Evolutionary conservation across 768 basidiomycete species (phyloP), one percentile per base, ranked within the genome.

Genomic region (Gymnopilus dilepis): DNA sequence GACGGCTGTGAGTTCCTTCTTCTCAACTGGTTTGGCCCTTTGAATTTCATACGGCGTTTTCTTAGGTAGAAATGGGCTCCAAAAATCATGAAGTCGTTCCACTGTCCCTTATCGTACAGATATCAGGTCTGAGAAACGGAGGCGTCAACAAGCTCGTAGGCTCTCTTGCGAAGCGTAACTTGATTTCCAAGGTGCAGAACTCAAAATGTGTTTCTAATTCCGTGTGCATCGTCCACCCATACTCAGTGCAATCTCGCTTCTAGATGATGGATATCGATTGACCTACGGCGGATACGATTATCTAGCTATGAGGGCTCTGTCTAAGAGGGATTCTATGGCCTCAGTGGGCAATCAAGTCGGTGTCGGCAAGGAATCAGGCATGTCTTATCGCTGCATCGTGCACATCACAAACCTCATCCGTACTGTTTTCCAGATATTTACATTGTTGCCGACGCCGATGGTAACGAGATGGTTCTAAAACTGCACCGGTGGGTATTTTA

Each of bases 261-360:
- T 66, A 99, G 97, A 99, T 74, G 97, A 99, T 68, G 97, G 97
- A 15, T 99, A 97, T 74, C 86, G 97, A 42, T 73, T 99, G 65
- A 99, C 97, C 4, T 99, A 99, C 71, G 97, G 97, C 34, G 97
- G 97, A n/a, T 95, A 97, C 65, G 97, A 99, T 69, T 99, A 88
- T 73, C 83, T 99, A 24, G 94, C 97, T 22, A 92, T 99, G 82
- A 86, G 95, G 33, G 91, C 97, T 2, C 79, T 99, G 73, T 95
- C 93, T 1, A 95, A 95, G 73, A 80, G 97, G 57, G 93, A 94
- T 58, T 86, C 92, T 0, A 84, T 99, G 77, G 79, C 90, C 66
- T 93, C 94, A 22, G 94, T 99, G 31, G 97, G 97, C 21, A 97
- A 97, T 71, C 94, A 97, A 78, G 96, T 99, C 69, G 97, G 97